Conservation (phyloP, 2,329 filamentous ascomycete genomes). For the Trichoderma pleuroti region DNA sequence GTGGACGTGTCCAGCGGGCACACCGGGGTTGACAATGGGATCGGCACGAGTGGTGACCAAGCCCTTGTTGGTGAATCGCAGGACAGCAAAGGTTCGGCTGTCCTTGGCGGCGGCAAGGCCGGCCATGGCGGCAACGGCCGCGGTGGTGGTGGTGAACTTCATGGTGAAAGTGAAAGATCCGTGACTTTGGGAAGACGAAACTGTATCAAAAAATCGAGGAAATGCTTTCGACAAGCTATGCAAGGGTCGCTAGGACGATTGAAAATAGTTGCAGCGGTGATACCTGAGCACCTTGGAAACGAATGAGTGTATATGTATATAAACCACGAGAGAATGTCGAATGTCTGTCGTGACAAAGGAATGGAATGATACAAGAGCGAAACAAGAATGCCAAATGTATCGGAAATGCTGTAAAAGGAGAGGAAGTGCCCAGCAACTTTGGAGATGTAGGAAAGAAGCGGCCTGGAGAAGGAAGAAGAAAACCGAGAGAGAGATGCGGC, state of each 20-base stretch:
- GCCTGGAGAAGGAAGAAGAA: slow-evolving; percentile 22
- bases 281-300: slow-evolving; percentile 35
- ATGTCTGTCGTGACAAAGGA: slow-evolving; percentile 27
- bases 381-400: slow-evolving; percentile 26
- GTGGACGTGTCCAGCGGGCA: slow-evolving; percentile 61
- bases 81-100: slow-evolving; percentile 60
- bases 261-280: slow-evolving; percentile 26
- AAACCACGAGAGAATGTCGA: slow-evolving; percentile 22
- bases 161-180: slow-evolving; percentile 26
- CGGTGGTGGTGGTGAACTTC: slow-evolving; percentile 33
- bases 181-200: not conserved
- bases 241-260: slow-evolving; percentile 8
- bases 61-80: slow-evolving; percentile 65
- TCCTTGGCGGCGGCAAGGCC: slow-evolving; percentile 41
- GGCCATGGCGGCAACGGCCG: slow-evolving; percentile 38
- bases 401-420: slow-evolving; percentile 27
- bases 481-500: slow-evolving; percentile 16
- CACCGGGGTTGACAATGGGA: slow-evolving; percentile 64
- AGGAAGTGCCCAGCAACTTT: slow-evolving; percentile 36
- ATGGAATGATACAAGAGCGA: slow-evolving; percentile 31
- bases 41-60: slow-evolving; percentile 62
- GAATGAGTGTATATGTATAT: slow-evolving; percentile 23
- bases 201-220: not conserved
- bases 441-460: slow-evolving; percentile 21
- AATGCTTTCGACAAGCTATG: slow-evolving; percentile 11